Conservation (phyloP, 352 stramenopile species). For the Phytophthora tubulina region DNA sequence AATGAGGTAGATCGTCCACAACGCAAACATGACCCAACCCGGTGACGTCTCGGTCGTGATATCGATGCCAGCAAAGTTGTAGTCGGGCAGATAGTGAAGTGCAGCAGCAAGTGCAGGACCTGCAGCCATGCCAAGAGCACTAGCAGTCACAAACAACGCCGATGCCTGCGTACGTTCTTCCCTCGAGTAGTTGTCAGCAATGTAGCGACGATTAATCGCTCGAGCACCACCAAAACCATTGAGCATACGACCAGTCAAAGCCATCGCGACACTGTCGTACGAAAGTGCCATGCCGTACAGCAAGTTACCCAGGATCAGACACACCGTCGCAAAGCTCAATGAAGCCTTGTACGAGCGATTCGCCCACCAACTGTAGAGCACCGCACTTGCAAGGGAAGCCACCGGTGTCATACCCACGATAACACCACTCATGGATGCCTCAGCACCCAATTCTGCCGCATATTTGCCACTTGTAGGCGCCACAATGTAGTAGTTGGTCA, state of each 20-base stretch:
- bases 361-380: conserved; percentile 96
- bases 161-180: conserved; percentile 93
- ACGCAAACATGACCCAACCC: conserved; percentile 91
- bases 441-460: conserved; percentile 87
- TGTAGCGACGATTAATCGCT: conserved; percentile 93
- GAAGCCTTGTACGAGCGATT: conserved; percentile 91
- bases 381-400: conserved; percentile 93
- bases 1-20: conserved; percentile 77
- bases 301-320: conserved; percentile 89
- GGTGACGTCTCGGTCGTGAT: conserved; percentile 91
- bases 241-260: conserved; percentile 91
- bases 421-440: conserved; percentile 91
- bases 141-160: conserved; percentile 93
- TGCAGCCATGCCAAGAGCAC: conserved; percentile 92
- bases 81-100: conserved; percentile 82
- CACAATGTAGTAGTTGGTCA: conserved; percentile 99
- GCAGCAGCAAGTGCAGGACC: conserved; percentile 82
- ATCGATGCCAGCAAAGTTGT: conserved; percentile 59
- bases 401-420: conserved; percentile 98
- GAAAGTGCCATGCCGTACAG: conserved; percentile 87
- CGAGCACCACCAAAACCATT: conserved; percentile 94
- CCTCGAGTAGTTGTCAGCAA: conserved; percentile 89
- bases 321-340: conserved; percentile 85
- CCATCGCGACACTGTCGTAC: conserved; percentile 87
- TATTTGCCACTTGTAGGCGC: conserved; percentile 95